Evolutionary conservation across 306 rosid genomes (phyloP), one percentile per base, ranked within the genome.

Genomic region (Chamaecrista fasciculata): DNA sequence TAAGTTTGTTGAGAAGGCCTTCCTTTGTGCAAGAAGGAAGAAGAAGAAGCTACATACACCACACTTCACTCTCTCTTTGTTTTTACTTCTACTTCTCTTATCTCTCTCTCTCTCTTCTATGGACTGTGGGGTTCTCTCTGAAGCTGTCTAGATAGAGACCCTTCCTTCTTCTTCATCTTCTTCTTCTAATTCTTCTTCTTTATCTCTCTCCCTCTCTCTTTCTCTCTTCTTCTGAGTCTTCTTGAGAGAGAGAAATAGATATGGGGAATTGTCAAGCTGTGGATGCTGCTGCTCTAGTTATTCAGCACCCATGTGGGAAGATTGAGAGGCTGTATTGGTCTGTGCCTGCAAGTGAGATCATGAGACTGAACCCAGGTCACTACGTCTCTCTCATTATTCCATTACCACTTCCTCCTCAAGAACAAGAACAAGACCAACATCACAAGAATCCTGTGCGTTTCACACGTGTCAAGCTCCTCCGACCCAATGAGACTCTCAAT

Each of bases 261-360:
- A 63, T 94, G 99, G 97, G 99, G 33, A 95, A 95, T 64, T 95
- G 99, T 37, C 99, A 95, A 66, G 91, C 97, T 44, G 86, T 91
- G 19, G 97, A 95, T 78, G 99, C 99, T 14, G 96, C 99, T 36
- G 96, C 99, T 15, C 80, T 95, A n/a, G 97, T 91, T 76, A 89
- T 95, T 76, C 96, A 91, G 51, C 97, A 89, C 33, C 96, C 99
- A 14, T 69, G 62, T 78, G 99, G 99, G 69, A 89, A 77, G 84
- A 80, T 87, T 47, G 97, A 91, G 74, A 91, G 97, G 80, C 20
- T 88, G 55, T 95, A 90, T 57, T 88, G 96, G 92, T 48, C 92
- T 28, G 84, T 88, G 18, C 72, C 70, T 42, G 99, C 89, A 2
- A 91, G 89, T 48, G 96, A 95, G 79, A 87, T 95, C 25, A 95